phyloP scores from a whole-genome alignment of 768 basidiomycete species.

The Macrocybe gigantea region DNA sequence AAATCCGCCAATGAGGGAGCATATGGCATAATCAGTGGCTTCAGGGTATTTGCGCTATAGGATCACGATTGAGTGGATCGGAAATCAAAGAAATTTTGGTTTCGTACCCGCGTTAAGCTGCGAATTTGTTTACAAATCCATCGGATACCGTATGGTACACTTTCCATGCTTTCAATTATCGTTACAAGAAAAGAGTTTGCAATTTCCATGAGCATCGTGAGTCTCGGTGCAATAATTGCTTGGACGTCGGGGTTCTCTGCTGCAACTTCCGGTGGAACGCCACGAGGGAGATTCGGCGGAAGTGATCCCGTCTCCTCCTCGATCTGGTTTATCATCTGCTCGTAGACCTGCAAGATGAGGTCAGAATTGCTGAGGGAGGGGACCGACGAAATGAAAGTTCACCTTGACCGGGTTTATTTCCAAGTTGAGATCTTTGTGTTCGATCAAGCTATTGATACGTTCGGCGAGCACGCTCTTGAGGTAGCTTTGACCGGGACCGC shows the following conservation, averaged over 20 bases:
- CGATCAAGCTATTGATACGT: constrained; percentile 96
- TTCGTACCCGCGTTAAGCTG: constrained; percentile 84
- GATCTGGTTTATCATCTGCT: constrained; percentile 99
- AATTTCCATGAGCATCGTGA: constrained; percentile 99
- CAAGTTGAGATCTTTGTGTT: constrained; percentile 98
- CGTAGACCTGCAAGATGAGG: constrained; percentile 68
- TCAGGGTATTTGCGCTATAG: constrained; percentile 95
- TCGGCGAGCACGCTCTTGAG: constrained; percentile 97
- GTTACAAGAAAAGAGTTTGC: constrained; percentile 96
- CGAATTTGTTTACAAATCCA: constrained; percentile 99
- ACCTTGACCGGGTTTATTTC: constrained; percentile 99
- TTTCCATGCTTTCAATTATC: constrained; percentile 98
- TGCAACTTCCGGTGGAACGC: constrained; percentile 92
- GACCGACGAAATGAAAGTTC: constrained; percentile 4
- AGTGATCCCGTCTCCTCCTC: constrained; percentile 94
- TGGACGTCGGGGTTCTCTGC: constrained; percentile 94
- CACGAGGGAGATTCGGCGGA: constrained; percentile 86
- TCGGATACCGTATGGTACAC: constrained; percentile 96
- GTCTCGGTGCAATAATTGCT: constrained; percentile 92
- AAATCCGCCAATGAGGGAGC: constrained; percentile 97
- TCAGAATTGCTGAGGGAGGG: background rate
- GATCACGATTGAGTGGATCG: constrained; percentile 1
- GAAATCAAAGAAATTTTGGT: background rate
- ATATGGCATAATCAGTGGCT: constrained; percentile 96
- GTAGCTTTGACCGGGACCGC: constrained; percentile 97